Evolutionary conservation across 192 early-diverging fungal genomes (phyloP).

Genomic region (Linnemannia hyalina): DNA sequence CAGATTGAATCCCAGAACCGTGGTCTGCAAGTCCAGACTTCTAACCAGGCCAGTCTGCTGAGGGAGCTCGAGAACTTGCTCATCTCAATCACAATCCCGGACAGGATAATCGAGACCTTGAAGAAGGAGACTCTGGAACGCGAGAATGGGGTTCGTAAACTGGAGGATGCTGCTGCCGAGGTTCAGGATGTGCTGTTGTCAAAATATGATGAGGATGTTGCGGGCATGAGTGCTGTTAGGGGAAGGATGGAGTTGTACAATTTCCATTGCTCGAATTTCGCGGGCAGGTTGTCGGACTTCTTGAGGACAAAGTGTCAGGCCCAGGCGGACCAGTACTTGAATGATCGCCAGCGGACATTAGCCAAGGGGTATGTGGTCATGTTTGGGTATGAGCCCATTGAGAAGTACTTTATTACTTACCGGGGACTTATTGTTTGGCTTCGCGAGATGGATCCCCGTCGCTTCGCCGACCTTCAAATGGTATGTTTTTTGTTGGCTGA

Average conservation of each 20-base stretch:
- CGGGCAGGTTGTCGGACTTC: slow-evolving; percentile 71
- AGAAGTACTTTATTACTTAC: slow-evolving; percentile 74
- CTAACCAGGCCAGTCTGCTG: slow-evolving; percentile 89
- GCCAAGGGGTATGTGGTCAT: slow-evolving; percentile 58
- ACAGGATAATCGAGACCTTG: slow-evolving; percentile 71
- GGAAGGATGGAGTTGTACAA: slow-evolving; percentile 78
- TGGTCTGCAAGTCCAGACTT: slow-evolving; percentile 87
- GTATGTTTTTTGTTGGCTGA: slow-evolving; percentile 41
- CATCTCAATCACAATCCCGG: slow-evolving; percentile 70
- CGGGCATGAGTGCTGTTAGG: slow-evolving; percentile 57
- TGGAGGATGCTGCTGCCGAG: slow-evolving; percentile 74
- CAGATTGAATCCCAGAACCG: slow-evolving; percentile 95
- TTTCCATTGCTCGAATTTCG: slow-evolving; percentile 74
- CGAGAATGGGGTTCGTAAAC: slow-evolving; percentile 65
- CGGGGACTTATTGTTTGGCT: slow-evolving; percentile 80
- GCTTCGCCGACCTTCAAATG: slow-evolving; percentile 78
- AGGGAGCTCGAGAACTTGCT: slow-evolving; percentile 86
- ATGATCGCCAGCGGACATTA: slow-evolving; percentile 61
- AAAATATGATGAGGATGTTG: slow-evolving; percentile 66
- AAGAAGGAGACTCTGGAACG: slow-evolving; percentile 77
- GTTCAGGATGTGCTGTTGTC: slow-evolving; percentile 77
- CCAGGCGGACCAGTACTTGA: slow-evolving; percentile 64
- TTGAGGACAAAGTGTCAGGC: slow-evolving; percentile 75
- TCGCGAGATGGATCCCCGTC: slow-evolving; percentile 76
- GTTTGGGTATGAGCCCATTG: slow-evolving; percentile 70